Base-by-base conservation (phyloP, 139 green algal species). In the Dunaliella primolecta region DNA sequence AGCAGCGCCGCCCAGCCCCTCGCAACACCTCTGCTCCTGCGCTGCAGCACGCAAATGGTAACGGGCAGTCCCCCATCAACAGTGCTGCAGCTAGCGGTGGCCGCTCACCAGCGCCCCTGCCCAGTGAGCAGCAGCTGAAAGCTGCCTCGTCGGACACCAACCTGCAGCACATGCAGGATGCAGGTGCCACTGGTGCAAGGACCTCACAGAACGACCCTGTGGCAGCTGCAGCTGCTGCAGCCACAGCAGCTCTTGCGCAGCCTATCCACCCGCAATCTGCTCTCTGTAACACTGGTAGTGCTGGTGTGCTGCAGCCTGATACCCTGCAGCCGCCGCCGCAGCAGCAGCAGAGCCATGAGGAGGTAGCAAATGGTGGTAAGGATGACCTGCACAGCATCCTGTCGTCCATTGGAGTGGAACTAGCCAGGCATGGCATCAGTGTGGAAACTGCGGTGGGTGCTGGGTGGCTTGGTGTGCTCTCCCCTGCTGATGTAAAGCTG, bases 391-490 rank as follows among this genome's bases (percentile, higher is more conserved):
- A 84, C 32, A 34, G 1, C 32, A 89, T 89, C 56, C 36, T 89
- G 37, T 75, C 75, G 23, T 89, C 86, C 35, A 89, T 89, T 24
- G 86, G 86, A 31, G 82, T 86, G 24, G 86, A 89, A 77, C 82
- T 89, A 33, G 86, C 86, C 0, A 76, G 86, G 0, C 82, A 89
- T 78, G 70, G 86, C 70, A 86, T 89, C 78, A 84, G 76, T 81
- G 86, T 89, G 27, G 86, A 89, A 37, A 81, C 82, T 0, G 86
- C 86, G 0, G 86, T 89, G 11, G 81, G 55, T 21, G 84, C 86
- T 11, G 86, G 86, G 30, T 86, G 77, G 86, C 82, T 89, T 57
- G 86, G 86, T 31, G 78, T 84, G 82, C 86, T 89, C 20, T 74
- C 80, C 0, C 77, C 78, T 32, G 56, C 55, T 35, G 86, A 86